Evolutionary conservation across 108 stramenopile genomes (phyloP).

Genomic region (Aurantiochytrium sp.): DNA sequence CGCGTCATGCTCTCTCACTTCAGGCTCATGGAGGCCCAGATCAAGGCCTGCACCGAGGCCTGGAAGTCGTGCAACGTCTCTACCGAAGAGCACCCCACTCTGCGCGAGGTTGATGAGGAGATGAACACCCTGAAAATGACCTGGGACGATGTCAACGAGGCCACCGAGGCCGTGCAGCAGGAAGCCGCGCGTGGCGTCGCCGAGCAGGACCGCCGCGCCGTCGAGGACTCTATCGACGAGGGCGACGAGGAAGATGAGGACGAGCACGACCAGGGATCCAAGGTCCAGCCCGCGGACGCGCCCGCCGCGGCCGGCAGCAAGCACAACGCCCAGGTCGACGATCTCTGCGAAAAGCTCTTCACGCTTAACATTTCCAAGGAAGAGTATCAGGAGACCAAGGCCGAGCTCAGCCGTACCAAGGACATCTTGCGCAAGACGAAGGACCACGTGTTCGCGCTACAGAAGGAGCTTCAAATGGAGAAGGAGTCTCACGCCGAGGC

Average conservation of each 20-base stretch:
- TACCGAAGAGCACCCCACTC: not conserved
- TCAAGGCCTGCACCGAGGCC: not conserved
- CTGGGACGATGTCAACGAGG: conserved; percentile 5
- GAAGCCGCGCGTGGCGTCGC: not conserved
- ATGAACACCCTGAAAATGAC: conserved; percentile 7
- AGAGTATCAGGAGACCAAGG: not conserved
- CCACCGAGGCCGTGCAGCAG: not conserved
- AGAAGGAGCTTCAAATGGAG: conserved; percentile 29
- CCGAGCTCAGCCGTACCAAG: not conserved
- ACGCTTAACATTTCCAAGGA: not conserved
- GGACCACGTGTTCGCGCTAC: conserved; percentile 40
- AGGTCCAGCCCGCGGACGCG: not conserved
- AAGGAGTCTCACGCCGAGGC: not conserved
- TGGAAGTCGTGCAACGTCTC: not conserved
- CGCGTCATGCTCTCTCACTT: not conserved
- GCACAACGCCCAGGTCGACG: not conserved
- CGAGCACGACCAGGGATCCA: not conserved
- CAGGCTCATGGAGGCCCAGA: conserved; percentile 1
- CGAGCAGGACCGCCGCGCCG: not conserved
- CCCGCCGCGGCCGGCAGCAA: not conserved
- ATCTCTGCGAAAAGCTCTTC: not conserved
- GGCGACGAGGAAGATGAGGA: conserved; percentile 1
- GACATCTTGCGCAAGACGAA: conserved; percentile 10
- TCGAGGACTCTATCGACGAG: not conserved
- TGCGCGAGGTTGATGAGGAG: not conserved